phyloP scores from a whole-genome alignment of 2,329 filamentous ascomycete species.

The Epichloe glyceriae region DNA sequence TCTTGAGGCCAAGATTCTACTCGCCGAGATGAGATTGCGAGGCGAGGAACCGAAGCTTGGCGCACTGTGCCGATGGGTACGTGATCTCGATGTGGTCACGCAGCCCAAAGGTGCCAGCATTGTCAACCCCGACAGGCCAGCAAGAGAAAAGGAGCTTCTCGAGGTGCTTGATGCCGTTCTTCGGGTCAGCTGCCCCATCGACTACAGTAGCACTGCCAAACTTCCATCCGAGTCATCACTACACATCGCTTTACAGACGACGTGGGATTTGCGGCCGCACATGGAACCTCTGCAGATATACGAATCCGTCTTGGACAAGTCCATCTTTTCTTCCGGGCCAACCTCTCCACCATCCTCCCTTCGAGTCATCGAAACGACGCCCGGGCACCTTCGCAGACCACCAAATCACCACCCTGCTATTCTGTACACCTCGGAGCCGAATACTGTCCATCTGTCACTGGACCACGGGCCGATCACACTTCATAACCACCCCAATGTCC shows the following conservation, averaged over 20 bases:
- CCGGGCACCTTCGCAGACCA: constrained; percentile 48
- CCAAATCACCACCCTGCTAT: constrained; percentile 55
- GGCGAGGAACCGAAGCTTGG: constrained; percentile 52
- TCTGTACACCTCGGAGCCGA: constrained; percentile 46
- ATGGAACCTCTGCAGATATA: constrained; percentile 33
- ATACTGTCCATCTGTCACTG: constrained; percentile 39
- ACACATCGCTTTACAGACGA: constrained; percentile 44
- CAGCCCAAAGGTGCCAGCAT: constrained; percentile 29
- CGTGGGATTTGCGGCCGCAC: constrained; percentile 44
- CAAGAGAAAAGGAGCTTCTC: constrained; percentile 41
- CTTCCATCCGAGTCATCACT: constrained; percentile 18
- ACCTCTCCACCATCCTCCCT: constrained; percentile 21
- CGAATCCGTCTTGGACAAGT: constrained; percentile 44
- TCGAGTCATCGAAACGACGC: constrained; percentile 47
- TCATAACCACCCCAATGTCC: constrained; percentile 48
- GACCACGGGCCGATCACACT: constrained; percentile 34
- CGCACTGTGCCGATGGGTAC: constrained; percentile 58
- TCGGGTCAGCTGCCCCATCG: constrained; percentile 45
- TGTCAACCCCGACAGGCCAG: constrained; percentile 22
- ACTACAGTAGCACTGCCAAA: constrained; percentile 31
- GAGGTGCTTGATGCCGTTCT: constrained; percentile 51
- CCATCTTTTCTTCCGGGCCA: constrained; percentile 32
- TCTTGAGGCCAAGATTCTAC: constrained; percentile 48
- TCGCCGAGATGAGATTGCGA: constrained; percentile 59
- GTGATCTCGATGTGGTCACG: constrained; percentile 56